A percentile compares a stretch with the other conserved stretches of the same genome.
Conservation (phyloP, 140 eudicot genomes). For the Stevia rebaudiana region DNA sequence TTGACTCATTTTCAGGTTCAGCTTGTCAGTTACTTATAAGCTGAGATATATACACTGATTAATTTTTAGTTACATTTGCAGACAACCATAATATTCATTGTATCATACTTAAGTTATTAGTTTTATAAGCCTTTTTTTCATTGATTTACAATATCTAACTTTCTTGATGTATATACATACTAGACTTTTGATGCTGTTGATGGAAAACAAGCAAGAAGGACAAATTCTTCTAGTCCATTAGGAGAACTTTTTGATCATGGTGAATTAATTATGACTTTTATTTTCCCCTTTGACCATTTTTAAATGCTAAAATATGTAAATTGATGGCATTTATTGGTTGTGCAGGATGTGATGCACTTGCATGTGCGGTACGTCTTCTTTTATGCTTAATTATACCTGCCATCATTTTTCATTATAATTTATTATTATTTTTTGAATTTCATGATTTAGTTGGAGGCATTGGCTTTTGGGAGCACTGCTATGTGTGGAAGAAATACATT, state of each 20-base stretch:
- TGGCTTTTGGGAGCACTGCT: conserved; percentile 80
- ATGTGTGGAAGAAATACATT: conserved; percentile 73
- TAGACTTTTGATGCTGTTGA: conserved; percentile 94
- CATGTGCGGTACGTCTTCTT: conserved; percentile 55
- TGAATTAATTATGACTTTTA: conserved; percentile 14
- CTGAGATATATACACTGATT: neutral
- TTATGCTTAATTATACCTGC: conserved; percentile 5
- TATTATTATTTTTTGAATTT: neutral
- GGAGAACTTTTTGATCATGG: conserved; percentile 93
- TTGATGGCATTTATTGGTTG: conserved; percentile 1
- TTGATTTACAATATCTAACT: conserved; percentile 10
- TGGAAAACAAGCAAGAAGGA: conserved; percentile 89
- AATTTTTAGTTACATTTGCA: neutral
- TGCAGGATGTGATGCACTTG: conserved; percentile 86
- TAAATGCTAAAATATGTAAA: conserved; percentile 7
- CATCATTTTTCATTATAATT: neutral
- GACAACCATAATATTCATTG: neutral
- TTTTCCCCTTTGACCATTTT: neutral
- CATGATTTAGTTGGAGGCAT: conserved; percentile 52
- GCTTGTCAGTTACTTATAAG: neutral
- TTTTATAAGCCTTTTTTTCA: conserved; percentile 4
- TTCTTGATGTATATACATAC: conserved; percentile 7
- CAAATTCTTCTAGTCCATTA: conserved; percentile 79
- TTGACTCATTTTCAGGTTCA: neutral
- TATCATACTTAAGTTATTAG: neutral